Conservation (phyloP, 495 filamentous ascomycete species). For the Hypoxylon subgilvum region DNA sequence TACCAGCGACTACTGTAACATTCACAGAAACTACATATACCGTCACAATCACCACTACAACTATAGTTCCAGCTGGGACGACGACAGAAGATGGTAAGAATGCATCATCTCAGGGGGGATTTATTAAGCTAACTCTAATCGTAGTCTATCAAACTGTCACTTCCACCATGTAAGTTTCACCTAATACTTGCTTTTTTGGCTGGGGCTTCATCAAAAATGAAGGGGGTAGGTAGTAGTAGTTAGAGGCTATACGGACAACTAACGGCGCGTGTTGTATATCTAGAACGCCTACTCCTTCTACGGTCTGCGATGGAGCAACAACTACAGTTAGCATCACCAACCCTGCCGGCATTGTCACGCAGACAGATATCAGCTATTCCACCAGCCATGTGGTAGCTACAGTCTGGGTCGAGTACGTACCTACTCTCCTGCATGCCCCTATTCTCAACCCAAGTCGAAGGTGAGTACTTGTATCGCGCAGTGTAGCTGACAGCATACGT, state of each 20-base stretch:
- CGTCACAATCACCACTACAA: conserved; percentile 46
- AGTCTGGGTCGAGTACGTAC: conserved; percentile 48
- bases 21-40: conserved; percentile 52
- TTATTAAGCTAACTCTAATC: conserved; percentile 3
- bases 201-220: not conserved
- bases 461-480: not conserved
- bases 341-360: conserved; percentile 40
- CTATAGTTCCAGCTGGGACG: conserved; percentile 44
- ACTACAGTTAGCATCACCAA: conserved; percentile 45
- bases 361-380: conserved; percentile 47
- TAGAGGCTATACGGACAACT: not conserved
- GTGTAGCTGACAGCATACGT: not conserved
- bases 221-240: no score
- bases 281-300: conserved; percentile 49
- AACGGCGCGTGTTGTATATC: not conserved
- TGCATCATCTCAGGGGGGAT: not conserved
- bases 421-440: not conserved
- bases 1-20: conserved; percentile 46
- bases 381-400: conserved; percentile 48
- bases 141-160: conserved; percentile 48
- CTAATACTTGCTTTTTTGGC: no score
- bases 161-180: conserved; percentile 46
- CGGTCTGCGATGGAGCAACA: conserved; percentile 42
- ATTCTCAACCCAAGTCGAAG: no score
- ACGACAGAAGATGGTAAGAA: conserved; percentile 48